These are phyloP conservation scores for Termitomyces sp. DNA, from an alignment of 768 basidiomycete genomes.

Conservation along the genomic window DNA sequence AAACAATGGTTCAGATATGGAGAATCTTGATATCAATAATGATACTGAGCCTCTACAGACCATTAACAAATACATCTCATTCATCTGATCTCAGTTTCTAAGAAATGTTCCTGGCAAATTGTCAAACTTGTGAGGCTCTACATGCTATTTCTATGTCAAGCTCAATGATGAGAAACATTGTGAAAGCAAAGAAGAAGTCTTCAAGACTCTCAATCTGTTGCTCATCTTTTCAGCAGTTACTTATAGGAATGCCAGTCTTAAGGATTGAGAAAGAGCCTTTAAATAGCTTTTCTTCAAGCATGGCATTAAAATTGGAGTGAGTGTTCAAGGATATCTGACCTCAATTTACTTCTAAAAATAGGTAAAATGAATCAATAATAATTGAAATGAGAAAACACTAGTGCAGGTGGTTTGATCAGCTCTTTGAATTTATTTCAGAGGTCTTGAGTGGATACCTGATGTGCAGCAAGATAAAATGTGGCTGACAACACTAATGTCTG, in stretches of 20 bases:
- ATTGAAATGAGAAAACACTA: background rate
- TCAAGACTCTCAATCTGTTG: background rate
- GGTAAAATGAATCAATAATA: background rate
- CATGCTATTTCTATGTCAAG: background rate
- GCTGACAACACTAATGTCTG: background rate
- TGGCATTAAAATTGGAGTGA: background rate
- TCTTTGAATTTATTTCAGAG: background rate
- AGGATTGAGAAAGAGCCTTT: slow-evolving; percentile 2
- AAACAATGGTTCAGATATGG: background rate
- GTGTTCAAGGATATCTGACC: background rate
- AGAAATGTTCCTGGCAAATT: background rate
- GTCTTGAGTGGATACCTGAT: background rate
- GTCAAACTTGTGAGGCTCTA: background rate
- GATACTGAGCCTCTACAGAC: background rate
- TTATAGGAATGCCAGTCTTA: background rate
- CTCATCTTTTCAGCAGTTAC: background rate
- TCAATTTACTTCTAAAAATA: background rate
- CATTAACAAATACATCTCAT: background rate
- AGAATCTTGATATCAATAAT: background rate
- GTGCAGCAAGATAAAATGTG: slow-evolving; percentile 6
- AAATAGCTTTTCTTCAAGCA: background rate
- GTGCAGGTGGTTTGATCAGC: background rate
- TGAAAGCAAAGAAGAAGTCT: background rate
- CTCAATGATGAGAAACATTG: background rate
- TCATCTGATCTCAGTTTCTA: slow-evolving; percentile 5